A percentile compares a stretch with the other conserved stretches of the same genome.
Conservation (phyloP, 129 eudicot species). For the Flaveria robusta region DNA sequence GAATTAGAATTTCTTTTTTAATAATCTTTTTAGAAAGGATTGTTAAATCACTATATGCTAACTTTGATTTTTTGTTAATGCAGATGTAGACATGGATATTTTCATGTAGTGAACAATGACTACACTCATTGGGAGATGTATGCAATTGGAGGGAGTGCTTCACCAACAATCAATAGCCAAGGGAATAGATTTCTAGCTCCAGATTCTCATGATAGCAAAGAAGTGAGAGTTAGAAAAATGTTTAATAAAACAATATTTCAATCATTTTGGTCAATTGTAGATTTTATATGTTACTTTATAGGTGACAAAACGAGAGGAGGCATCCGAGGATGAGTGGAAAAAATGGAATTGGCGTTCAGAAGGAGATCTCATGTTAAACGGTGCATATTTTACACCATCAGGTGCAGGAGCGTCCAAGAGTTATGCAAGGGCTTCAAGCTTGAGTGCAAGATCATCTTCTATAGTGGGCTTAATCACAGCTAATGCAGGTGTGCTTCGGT, state of each 20-base stretch:
- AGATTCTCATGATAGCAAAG: conserved; percentile 46
- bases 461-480: conserved; percentile 55
- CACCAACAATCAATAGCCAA: conserved; percentile 53
- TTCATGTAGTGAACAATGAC: conserved; percentile 47
- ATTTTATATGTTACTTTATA: conserved; percentile 8
- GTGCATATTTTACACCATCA: conserved; percentile 62
- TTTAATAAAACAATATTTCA: neutral
- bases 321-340: conserved; percentile 57
- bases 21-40: neutral
- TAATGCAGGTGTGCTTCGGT: conserved; percentile 58
- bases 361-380: conserved; percentile 74
- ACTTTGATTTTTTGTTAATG: neutral
- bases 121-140: conserved; percentile 67
- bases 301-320: conserved; percentile 79
- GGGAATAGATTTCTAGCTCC: conserved; percentile 51
- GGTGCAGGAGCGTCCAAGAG: conserved; percentile 70
- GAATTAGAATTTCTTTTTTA: neutral
- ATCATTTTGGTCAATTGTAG: neutral
- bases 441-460: conserved; percentile 69
- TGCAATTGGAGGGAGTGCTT: conserved; percentile 80
- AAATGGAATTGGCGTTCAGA: conserved; percentile 78
- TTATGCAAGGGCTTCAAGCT: conserved; percentile 76
- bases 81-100: conserved; percentile 74
- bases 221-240: conserved; percentile 38
- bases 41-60: neutral